phyloP scores from a whole-genome alignment of 164 flowering plant species.

The Nelumbo lutea region DNA sequence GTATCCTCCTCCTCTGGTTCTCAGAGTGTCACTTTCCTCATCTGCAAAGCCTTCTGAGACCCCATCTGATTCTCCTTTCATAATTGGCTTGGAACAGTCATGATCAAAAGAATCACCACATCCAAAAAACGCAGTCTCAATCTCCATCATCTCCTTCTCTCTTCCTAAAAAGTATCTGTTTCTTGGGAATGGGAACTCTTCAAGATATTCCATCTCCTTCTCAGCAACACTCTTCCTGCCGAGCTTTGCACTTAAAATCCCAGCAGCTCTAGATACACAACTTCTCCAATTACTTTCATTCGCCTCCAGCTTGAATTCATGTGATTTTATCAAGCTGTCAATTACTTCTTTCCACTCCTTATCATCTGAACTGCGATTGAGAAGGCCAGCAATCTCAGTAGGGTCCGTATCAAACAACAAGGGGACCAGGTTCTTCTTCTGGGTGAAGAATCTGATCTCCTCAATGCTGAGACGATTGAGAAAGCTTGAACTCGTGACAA shows the following conservation, averaged over 20 bases:
- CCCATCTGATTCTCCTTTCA: slow-evolving; percentile 41
- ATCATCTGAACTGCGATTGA: slow-evolving; percentile 42
- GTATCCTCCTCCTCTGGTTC: slow-evolving; percentile 37
- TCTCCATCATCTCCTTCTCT: slow-evolving; percentile 69
- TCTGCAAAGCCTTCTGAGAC: slow-evolving; percentile 63
- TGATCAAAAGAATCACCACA: slow-evolving; percentile 36
- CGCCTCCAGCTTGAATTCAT: slow-evolving; percentile 69
- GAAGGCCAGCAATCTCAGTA: slow-evolving; percentile 34
- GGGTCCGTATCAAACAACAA: slow-evolving; percentile 50
- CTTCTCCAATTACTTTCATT: slow-evolving; percentile 70
- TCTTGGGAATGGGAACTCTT: slow-evolving; percentile 67
- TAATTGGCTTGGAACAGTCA: slow-evolving; percentile 20
- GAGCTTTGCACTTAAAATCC: slow-evolving; percentile 56
- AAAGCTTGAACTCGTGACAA: slow-evolving; percentile 46
- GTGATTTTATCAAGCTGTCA: slow-evolving; percentile 51
- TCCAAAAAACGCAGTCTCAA: slow-evolving; percentile 64
- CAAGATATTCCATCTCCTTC: slow-evolving; percentile 37
- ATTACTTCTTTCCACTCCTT: slow-evolving; percentile 69
- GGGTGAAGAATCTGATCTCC: slow-evolving; percentile 81
- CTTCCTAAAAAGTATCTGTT: slow-evolving; percentile 71
- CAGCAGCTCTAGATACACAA: slow-evolving; percentile 54
- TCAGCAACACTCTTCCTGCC: slow-evolving; percentile 61
- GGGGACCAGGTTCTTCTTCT: slow-evolving; percentile 83
- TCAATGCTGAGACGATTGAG: slow-evolving; percentile 56
- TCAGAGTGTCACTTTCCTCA: slow-evolving; percentile 46